A percentile compares a stretch with the other conserved stretches of the same genome.
phyloP scores from a whole-genome alignment of 768 basidiomycete species.

The Tylopilus sp. region DNA sequence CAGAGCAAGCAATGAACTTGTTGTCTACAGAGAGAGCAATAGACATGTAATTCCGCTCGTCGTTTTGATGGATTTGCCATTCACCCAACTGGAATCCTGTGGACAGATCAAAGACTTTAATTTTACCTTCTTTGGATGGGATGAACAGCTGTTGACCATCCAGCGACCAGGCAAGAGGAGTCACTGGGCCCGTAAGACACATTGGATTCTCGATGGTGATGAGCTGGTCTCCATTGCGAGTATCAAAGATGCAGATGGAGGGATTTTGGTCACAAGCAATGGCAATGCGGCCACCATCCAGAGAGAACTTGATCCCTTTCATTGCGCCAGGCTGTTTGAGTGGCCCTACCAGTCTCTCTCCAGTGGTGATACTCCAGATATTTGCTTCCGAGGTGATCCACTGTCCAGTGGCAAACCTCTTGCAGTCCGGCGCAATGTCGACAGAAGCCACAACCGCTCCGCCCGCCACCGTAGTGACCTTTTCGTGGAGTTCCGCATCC shows the following conservation, averaged over 20 bases:
- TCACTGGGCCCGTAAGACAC: fast-evolving
- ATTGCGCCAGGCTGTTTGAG: not conserved
- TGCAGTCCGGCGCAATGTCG: not conserved
- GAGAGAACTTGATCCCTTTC: not conserved
- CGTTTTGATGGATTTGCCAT: not conserved
- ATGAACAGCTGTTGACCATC: not conserved
- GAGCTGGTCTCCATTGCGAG: not conserved
- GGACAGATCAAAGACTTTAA: not conserved
- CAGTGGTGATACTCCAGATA: not conserved
- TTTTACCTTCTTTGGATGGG: not conserved
- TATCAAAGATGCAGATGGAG: not conserved
- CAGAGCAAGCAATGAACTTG: not conserved
- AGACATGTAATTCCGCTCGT: not conserved
- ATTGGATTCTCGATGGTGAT: not conserved
- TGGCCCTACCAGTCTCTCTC: not conserved
- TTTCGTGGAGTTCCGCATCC: not conserved
- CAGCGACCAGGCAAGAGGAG: not conserved
- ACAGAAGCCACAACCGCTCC: not conserved
- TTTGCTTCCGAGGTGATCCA: not conserved
- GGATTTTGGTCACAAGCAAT: not conserved
- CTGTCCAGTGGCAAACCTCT: not conserved
- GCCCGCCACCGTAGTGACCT: not conserved
- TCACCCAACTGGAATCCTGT: not conserved
- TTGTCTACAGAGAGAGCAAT: not conserved
- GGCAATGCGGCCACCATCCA: not conserved